Evolutionary conservation across 345 rosid genomes (phyloP).

Genomic region (Salix suchowensis): DNA sequence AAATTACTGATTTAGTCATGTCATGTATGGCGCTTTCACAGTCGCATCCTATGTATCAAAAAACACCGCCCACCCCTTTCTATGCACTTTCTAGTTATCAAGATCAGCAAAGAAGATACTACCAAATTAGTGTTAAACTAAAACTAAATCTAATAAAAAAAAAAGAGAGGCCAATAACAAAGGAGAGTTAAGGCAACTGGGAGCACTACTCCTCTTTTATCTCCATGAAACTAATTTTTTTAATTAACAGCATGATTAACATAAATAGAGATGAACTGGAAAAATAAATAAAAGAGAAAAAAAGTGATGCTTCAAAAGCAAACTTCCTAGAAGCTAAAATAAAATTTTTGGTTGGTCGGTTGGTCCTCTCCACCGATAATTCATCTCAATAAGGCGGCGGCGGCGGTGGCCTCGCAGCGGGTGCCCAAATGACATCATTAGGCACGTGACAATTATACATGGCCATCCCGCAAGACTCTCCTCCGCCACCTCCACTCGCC

Average conservation of each 20-base stretch:
- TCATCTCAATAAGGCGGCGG: constrained; percentile 29
- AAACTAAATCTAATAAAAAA: too few relatives aligned
- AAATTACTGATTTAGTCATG: not conserved
- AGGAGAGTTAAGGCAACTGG: not conserved
- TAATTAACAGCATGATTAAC: not conserved
- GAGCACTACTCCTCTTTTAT: not conserved
- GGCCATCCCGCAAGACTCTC: constrained; percentile 51
- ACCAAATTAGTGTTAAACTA: too few relatives aligned
- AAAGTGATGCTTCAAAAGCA: not conserved
- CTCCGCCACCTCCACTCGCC: constrained; percentile 28
- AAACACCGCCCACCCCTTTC: not conserved
- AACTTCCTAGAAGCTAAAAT: not conserved
- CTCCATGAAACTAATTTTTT: not conserved
- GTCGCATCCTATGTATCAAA: not conserved
- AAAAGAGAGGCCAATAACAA: too few relatives aligned
- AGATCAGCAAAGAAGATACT: too few relatives aligned
- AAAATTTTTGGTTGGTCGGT: not conserved
- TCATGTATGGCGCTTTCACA: not conserved
- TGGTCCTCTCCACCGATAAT: not conserved
- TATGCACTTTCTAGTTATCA: not conserved
- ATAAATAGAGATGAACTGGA: not conserved
- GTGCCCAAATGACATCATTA: constrained; percentile 75
- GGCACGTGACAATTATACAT: constrained; percentile 64
- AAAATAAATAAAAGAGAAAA: not conserved
- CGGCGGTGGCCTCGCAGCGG: constrained; percentile 52